Base-by-base conservation (phyloP, 2,329 filamentous ascomycete species). In the Calonectria leucothoes region DNA sequence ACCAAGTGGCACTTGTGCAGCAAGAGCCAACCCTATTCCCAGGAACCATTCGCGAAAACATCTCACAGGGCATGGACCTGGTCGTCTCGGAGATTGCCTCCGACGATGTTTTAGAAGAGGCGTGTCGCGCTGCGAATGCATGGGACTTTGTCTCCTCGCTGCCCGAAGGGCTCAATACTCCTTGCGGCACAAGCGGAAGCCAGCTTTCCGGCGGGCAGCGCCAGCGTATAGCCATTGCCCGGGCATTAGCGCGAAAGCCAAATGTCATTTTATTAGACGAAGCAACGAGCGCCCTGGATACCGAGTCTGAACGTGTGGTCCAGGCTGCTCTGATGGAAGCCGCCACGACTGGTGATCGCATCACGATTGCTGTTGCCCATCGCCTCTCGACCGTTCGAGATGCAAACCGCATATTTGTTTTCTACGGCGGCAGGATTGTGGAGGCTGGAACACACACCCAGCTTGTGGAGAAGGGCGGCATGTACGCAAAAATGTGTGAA, bases 21-120 rank as follows among this genome's bases (percentile, higher is more conserved):
- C 89, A 91, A 77, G 89, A 91, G 66, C 88, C 89, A 0, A 87
- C 88, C 1, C 89, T 98, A 5, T 95, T 95, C 84, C 94, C 93
- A 1, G 94, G 94, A 27, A 93, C 93, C 0, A 93, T 96, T 75
- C 93, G 93, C 2, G 93, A 96, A 80, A 96, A 96, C 78, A 98
- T 98, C 74, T 89, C 94, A 7, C 57, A 69, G 17, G 67, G 67
- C 8, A 57, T 69, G 35, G 55, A 59, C 15, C n/a, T 35, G 6
- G 33, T 31, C 12, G n/a, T 59, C 31, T 59, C 55, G 7, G 55
- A 59, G 12, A 25, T 7, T 25, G 55, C n/a, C 20, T 59, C 55
- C 5, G 59, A 64, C 48, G 77, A 72, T 42, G 80, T 77, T 45
- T 78, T 83, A 31, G 83, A 88, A 10, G 77, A 84, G 39, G 87